Percentiles rank a stretch among this genome's conserved stretches.
phyloP scores from a whole-genome alignment of 2,329 filamentous ascomycete species.

The Karstenula rhodostoma region DNA sequence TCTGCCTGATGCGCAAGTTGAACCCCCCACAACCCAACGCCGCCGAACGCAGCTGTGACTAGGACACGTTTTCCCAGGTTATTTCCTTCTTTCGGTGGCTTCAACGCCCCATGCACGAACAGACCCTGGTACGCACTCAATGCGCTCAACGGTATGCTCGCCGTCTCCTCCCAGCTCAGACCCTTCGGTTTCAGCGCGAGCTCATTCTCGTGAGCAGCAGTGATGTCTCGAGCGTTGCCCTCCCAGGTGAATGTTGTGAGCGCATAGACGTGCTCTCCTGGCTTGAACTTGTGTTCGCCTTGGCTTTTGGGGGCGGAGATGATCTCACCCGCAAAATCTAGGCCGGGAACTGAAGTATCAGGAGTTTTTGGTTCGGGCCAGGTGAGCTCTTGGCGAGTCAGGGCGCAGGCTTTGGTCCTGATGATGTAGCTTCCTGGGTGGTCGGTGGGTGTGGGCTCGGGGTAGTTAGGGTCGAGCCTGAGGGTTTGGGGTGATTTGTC shows the following conservation, averaged over 20 bases:
- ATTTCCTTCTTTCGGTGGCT: not conserved
- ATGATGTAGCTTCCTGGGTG: constrained; percentile 46
- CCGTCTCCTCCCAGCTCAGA: constrained; percentile 49
- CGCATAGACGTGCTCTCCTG: constrained; percentile 41
- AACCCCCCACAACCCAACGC: constrained; percentile 55
- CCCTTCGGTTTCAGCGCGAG: constrained; percentile 47
- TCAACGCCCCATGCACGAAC: constrained; percentile 33
- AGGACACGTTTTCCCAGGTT: constrained; percentile 49
- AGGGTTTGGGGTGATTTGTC: constrained; percentile 19
- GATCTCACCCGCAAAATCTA: constrained; percentile 54
- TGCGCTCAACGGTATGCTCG: constrained; percentile 51
- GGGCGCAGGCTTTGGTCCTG: constrained; percentile 49
- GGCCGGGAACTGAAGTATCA: constrained; percentile 48
- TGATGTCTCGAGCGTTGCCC: constrained; percentile 51
- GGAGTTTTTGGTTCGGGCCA: constrained; percentile 50
- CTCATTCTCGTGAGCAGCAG: constrained; percentile 45
- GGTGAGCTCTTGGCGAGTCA: constrained; percentile 54
- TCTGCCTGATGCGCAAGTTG: constrained; percentile 52
- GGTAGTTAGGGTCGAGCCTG: constrained; percentile 26
- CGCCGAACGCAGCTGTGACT: constrained; percentile 56
- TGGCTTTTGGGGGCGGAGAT: constrained; percentile 43
- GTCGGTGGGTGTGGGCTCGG: constrained; percentile 31
- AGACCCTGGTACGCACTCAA: constrained; percentile 56
- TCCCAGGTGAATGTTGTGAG: constrained; percentile 41
- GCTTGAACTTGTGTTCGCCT: constrained; percentile 43